Evolutionary conservation across 2,329 filamentous ascomycete genomes (phyloP), one percentile per base, ranked within the genome.

Genomic region (Beauveria rudraprayagi): DNA sequence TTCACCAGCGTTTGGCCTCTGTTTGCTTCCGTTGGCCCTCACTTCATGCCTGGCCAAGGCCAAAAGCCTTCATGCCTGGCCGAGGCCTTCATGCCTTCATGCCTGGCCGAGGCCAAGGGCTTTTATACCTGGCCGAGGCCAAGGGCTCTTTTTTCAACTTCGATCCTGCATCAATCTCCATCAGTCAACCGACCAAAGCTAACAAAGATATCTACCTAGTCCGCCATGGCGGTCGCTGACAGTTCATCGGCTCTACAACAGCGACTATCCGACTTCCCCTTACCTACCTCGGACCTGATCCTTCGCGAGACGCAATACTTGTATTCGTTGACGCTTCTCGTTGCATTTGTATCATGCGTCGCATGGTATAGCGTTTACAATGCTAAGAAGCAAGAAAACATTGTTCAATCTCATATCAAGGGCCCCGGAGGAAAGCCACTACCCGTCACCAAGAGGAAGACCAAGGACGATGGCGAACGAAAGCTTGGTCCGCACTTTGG

Each of bases 371-470:
- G 80, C 68, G 76, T 84, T 47, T 72, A 79, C 69, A 78, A 76
- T 61, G 77, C 80, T 34, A 78, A 77, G 65, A 80, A 76, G 58
- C 76, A 78, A 61, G 80, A 81, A 43, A 75, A 79, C 64, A 69
- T 77, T 41, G 70, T 77, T 24, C 72, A 73, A 57, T 81, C 79
- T 24, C 78, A 73, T 37, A 74, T 83, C 65, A 86, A 81, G 58
- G 92, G 92, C n/a, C 92, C 92, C 1, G 92, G 91, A 61, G 93
- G 92, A 66, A 92, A 95, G 72, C 91, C 91, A 40, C 78, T 97
- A 59, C 92, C 91, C n/a, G 71, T 79, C 55, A 83, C 80, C 63
- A 89, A 86, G 70, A 84, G 78, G 62, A 78, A 77, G 71, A 76
- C 78, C 75, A 72, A 81, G 71, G 70, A 74, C 72, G 66, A 78